Base-by-base conservation (phyloP, 148 eudicot genomes). In the Rhododendron mucronatum region DNA sequence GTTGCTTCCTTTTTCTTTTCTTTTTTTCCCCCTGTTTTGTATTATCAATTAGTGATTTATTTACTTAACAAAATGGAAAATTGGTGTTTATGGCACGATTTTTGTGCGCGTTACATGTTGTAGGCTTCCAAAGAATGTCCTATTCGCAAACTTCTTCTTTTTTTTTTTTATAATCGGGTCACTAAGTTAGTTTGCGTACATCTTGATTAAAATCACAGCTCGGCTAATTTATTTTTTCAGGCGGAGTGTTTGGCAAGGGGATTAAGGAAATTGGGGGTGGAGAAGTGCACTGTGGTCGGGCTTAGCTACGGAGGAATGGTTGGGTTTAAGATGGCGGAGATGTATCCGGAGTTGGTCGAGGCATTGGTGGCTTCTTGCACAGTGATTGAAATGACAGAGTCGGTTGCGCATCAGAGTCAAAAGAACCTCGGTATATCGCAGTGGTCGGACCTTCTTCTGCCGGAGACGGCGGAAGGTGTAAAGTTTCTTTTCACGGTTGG, bases 221-320 rank as follows among this genome's bases (percentile, higher is more conserved):
- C 1, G 13, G 13, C 69, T 63, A 55, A 23, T 63, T 23, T 7
- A 21, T 8, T 91, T 91, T 93, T 41, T 67, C 93, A 93, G 80
- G 95, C 91, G 12, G 90, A 91, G 26, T 91, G 90, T 82, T 44
- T 93, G 78, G 91, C 89, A 21, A 59, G 44, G 47, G 93, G 92
- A 33, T 37, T 93, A 76, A 86, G 28, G 86, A 88, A 75, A 63
- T 48, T 91, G 41, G 93, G 95, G 0, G 85, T 93, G 23, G 90
- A 85, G 30, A 91, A 79, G 48, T 90, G 92, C 69, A 84, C 87
- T 1, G 77, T 90, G 78, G 93, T 92, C 37, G 93, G 94, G 88
- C 78, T 91, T 16, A 92, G 94, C 44, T 92, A 92, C 53, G 94
- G 94, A 2, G 93, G 91, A 69, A 87, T 91, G 86, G 87, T 90